Base-by-base conservation (phyloP, 2,329 filamentous ascomycete genomes). In the Didymella pomorum region DNA sequence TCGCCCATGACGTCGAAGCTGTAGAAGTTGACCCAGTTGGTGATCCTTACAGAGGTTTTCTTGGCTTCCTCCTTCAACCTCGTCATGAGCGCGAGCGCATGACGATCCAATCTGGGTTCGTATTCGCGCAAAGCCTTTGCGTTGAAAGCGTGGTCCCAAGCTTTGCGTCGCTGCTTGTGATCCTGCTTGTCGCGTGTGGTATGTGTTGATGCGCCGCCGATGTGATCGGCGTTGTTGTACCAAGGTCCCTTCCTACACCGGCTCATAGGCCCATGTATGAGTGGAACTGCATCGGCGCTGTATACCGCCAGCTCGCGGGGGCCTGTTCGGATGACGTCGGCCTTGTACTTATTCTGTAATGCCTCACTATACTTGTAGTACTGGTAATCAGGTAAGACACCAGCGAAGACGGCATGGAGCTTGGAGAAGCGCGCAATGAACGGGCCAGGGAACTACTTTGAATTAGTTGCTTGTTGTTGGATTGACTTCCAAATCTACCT, bases 1-100 rank as follows among this genome's bases (percentile, higher is more conserved):
- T 82, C 80, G 7, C 79, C 80, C 77, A 84, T 83, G 23, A 83
- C 75, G 58, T 84, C 82, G 56, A 83, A 80, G 49, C 77, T 76
- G 54, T 82, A 76, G 61, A 75, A 81, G 48, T 78, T 73, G 20
- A 71, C 54, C 74, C 73, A 76, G 44, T 69, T 63, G 5, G 71
- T 73, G 16, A 72, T 71, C 8, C 73, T 60, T 0, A 76, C 56
- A 11, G 60, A 58, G 2, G 66, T 51, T 5, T 65, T 52, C 16
- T 58, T 48, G 2, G 64, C 58, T 26, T 67, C 54, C 21, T 68
- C 67, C 20, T 68, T 65, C 18, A 76, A 52, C 31, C 62, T 63
- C 3, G 60, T 58, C 49, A 76, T 67, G 2, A 76, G 64, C 1
- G 64, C 55, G 21, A 61, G 56, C 3, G 71, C 58, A 56, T 76